Evolutionary conservation across 2,329 filamentous ascomycete genomes (phyloP).

Genomic region (Chalara sp.): DNA sequence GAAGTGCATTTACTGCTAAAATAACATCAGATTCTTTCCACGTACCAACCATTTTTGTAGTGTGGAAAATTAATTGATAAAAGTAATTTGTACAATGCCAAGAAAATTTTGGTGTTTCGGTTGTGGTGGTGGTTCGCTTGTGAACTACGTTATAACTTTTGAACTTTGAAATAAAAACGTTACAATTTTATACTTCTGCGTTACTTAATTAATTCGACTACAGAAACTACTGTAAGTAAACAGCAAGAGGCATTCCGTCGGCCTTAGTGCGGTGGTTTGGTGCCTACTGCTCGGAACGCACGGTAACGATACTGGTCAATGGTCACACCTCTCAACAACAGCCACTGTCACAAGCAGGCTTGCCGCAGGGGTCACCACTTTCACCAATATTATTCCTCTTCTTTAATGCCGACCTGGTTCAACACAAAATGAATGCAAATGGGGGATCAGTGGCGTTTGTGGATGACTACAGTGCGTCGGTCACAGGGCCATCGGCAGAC

Average conservation of each 20-base stretch:
- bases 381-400: slow-evolving; percentile 31
- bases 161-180: too few species aligned
- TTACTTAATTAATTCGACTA: too few species aligned
- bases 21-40: too few species aligned
- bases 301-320: background rate
- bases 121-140: too few species aligned
- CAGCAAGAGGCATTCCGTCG: background rate
- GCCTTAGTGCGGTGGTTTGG: background rate
- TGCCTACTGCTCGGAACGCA: background rate
- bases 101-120: too few species aligned
- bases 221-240: background rate
- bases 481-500: slow-evolving; percentile 13
- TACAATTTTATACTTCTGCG: too few species aligned
- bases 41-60: too few species aligned
- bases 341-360: slow-evolving; percentile 5
- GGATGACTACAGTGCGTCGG: slow-evolving; percentile 19
- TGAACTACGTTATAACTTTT: too few species aligned
- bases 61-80: too few species aligned
- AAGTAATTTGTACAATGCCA: too few species aligned
- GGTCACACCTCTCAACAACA: background rate
- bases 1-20: too few species aligned
- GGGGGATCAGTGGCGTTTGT: slow-evolving; percentile 25
- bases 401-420: slow-evolving; percentile 18
- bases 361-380: slow-evolving; percentile 28
- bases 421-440: slow-evolving; percentile 20